Base-by-base conservation (phyloP, 768 basidiomycete species). In the Leccinum subgranulosum region DNA sequence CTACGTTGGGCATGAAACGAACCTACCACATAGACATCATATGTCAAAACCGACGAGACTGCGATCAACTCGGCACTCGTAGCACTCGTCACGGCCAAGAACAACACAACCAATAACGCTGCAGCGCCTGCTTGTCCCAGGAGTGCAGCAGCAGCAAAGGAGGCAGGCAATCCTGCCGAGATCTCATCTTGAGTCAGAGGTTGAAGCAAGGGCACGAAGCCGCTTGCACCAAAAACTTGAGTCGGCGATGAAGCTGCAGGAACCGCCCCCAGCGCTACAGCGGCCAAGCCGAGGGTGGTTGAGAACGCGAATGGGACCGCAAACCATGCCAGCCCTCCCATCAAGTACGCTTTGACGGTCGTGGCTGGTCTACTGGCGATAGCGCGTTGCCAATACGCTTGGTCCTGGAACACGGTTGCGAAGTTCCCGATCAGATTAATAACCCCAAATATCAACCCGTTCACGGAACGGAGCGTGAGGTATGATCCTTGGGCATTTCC, bases 291-390 rank as follows among this genome's bases (percentile, higher is more conserved):
- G 41, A 97, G 82, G 2, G 90, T 90, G 0, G 91, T 94, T 1
- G 94, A 88, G 63, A 98, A 84, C 7, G 83, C 81, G 70, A 94
- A 92, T 0, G 92, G 92, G 58, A 94, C 92, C 1, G 89, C 84
- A 66, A 95, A 93, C 94, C 95, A 97, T 2, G 92, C 88, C 8
- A 94, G 69, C 3, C 94, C 94, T 46, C 94, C 95, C 8, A 94
- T 79, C 4, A 95, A 76, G 74, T 93, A 98, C 0, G 90, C 94
- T 71, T 94, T 94, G 57, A 95, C 93, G 12, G 88, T 89, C n/a
- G 81, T 86, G 1, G 84, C 86, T 0, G 92, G 93, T 15, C 86
- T 77, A 58, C 86, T 88, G 2, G 95, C 94, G 66, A 97, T 93
- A 1, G 94, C 94, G 12, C 92, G 82, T 67, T 94, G 92, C 87